Conservation (phyloP, 352 stramenopile genomes). For the Phytophthora litchii region DNA sequence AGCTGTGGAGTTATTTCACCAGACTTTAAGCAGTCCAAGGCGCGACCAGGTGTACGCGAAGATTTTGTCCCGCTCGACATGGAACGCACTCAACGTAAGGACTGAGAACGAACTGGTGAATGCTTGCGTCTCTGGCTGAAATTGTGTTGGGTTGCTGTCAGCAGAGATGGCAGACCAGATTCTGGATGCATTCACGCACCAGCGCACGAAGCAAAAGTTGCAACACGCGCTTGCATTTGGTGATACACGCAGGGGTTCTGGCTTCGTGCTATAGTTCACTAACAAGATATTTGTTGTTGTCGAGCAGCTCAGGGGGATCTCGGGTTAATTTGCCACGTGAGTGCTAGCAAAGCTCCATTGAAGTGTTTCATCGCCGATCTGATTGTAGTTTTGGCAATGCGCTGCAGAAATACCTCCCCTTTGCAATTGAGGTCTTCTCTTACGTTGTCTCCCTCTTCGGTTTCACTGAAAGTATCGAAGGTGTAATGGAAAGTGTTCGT, state of each 20-base stretch:
- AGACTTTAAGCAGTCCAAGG: conserved; percentile 47
- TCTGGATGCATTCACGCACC: conserved; percentile 51
- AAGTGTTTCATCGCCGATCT: neutral
- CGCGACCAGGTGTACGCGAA: conserved; percentile 24
- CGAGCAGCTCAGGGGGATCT: conserved; percentile 49
- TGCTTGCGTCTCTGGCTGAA: neutral
- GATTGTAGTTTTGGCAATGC: conserved; percentile 1
- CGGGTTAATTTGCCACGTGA: conserved; percentile 48
- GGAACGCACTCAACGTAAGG: conserved; percentile 31
- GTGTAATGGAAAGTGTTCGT: conserved; percentile 54
- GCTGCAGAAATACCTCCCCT: conserved; percentile 53
- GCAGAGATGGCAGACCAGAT: conserved; percentile 58
- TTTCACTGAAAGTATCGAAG: conserved; percentile 49
- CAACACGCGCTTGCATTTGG: conserved; percentile 45
- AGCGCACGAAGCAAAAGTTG: conserved; percentile 41
- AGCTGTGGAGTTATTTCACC: conserved; percentile 54
- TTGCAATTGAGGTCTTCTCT: conserved; percentile 46
- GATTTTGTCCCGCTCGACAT: conserved; percentile 39
- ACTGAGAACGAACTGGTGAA: neutral
- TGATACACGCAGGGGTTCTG: conserved; percentile 22
- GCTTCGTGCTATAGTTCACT: neutral
- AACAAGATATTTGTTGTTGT: neutral
- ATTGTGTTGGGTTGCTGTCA: neutral
- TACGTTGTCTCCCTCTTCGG: conserved; percentile 51
- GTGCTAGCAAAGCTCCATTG: neutral